These are phyloP conservation scores for Phytophthora pini DNA, from an alignment of 352 stramenopile species.

Conservation along the genomic window DNA sequence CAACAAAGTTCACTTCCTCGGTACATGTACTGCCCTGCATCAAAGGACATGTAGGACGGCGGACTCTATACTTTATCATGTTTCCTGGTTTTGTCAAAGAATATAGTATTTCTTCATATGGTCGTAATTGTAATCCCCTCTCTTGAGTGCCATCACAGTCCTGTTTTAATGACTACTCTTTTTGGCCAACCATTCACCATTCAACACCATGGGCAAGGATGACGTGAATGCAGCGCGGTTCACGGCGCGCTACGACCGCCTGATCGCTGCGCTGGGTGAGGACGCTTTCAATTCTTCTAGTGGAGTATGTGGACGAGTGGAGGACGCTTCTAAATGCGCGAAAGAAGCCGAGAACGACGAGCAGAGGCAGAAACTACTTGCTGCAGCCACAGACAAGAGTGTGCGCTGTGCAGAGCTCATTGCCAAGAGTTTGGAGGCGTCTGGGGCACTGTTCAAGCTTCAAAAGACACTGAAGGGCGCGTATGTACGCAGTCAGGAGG, in stretches of 20 bases:
- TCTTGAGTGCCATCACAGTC: conserved; percentile 1
- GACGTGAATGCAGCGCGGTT: conserved; percentile 18
- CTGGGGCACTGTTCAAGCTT: conserved; percentile 51
- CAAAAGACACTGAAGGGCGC: conserved; percentile 50
- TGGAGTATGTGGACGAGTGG: conserved; percentile 38
- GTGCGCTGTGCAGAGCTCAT: conserved; percentile 82
- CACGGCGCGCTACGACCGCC: conserved; percentile 57
- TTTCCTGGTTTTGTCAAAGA: too few species aligned
- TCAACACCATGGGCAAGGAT: conserved; percentile 18
- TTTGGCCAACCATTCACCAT: conserved; percentile 25
- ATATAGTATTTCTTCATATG: too few species aligned
- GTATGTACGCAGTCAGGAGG: conserved; percentile 30
- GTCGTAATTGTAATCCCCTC: not conserved
- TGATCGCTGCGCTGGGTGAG: conserved; percentile 67
- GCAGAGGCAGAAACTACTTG: conserved; percentile 50
- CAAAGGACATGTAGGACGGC: too few species aligned
- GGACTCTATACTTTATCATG: too few species aligned
- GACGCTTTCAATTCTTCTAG: conserved; percentile 50
- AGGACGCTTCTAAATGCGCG: conserved; percentile 45
- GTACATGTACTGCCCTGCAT: too few species aligned
- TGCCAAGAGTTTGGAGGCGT: conserved; percentile 65
- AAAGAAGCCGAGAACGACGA: conserved; percentile 28
- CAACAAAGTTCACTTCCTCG: too few species aligned
- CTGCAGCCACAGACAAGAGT: conserved; percentile 55
- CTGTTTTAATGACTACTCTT: not conserved